Base-by-base conservation (phyloP, 768 basidiomycete genomes). In the Tylopilus vinaceipallidus region DNA sequence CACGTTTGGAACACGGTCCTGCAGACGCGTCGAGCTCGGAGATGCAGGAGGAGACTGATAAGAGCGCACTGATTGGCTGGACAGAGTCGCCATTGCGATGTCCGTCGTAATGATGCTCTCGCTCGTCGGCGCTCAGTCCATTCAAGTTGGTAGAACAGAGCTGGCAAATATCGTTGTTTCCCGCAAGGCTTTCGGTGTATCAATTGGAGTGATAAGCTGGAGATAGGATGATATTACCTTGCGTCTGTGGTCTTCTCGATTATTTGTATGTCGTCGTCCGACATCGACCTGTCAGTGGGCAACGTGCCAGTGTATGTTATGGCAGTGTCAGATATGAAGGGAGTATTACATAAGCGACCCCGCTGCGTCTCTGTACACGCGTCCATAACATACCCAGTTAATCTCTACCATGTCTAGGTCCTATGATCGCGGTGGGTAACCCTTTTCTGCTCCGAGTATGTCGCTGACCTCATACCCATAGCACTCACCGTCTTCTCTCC, bases 401-500 rank as follows among this genome's bases (percentile, higher is more conserved):
- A 53, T 52, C 59, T 52, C 50, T 42, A 40, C 16, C 53, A 91
- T 91, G 89, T 91, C 94, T 49, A 88, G 94, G 77, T 95, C 91
- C 29, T 97, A 97, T 75, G 94, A 97, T 84, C 87, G 94, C 83
- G 94, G 93, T 93, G 65, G 40, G 75, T 24, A 43, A 5, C n/a
- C 4, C n/a, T n/a, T 24, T 6, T 3, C 6, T 35, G 1, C 4
- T 11, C 7, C 6, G 37, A 12, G 11, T 4, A 16, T 13, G 7
- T 1, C 23, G 33, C 55, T 61, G 44, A 56, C 52, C n/a, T 32
- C 24, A 44, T 30, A 20, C n/a, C 44, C 23, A 3, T 47, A 97
- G 95, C 95, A 40, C 84, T 98, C 56, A 98, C 95, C 56, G 93
- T 95, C 66, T 95, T 97, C 79, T 97, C 94, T 36, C 95, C 95